Conservation (phyloP, 148 eudicot species). For the Rhododendron ovatum region DNA sequence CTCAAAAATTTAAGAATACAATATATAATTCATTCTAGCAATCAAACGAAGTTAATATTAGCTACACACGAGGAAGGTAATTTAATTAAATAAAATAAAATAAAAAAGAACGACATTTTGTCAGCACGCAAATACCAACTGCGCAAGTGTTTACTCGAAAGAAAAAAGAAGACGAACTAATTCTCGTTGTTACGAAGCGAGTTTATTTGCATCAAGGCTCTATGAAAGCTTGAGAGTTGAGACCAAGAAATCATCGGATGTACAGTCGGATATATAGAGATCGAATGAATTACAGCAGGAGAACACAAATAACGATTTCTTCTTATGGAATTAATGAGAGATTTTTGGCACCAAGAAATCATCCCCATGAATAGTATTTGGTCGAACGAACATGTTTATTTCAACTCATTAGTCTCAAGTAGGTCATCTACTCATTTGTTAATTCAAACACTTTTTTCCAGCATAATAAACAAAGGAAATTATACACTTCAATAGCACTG, state of each 20-base stretch:
- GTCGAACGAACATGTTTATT: not conserved
- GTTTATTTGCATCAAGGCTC: no score
- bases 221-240: no score
- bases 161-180: no score
- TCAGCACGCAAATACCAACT: not conserved
- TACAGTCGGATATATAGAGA: no score
- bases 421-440: not conserved
- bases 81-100: not conserved
- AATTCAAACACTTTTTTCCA: not conserved
- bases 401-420: not conserved
- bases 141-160: not conserved
- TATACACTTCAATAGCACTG: not conserved
- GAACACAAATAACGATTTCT: not conserved
- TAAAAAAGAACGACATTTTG: not conserved
- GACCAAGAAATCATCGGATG: no score
- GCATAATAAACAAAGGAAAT: not conserved
- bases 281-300: not conserved
- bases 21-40: not conserved
- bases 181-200: not conserved
- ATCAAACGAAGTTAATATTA: not conserved
- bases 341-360: not conserved
- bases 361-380: not conserved
- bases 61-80: not conserved
- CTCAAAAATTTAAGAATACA: not conserved
- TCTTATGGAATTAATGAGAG: not conserved